phyloP scores from a whole-genome alignment of 2,329 filamentous ascomycete species.

The Aureobasidium leucospermi region DNA sequence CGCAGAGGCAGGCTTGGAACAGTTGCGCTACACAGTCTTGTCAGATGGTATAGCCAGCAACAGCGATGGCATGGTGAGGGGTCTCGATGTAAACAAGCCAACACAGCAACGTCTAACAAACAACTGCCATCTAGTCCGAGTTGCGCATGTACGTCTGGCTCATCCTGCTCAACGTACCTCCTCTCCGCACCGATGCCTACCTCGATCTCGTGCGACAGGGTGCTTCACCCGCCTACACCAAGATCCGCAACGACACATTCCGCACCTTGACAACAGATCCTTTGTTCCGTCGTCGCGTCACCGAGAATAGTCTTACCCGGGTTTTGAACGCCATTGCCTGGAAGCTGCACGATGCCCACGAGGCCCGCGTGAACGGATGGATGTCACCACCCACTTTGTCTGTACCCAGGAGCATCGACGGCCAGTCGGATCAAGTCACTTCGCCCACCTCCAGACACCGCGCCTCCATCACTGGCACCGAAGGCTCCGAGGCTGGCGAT shows the following conservation, averaged over 20 bases:
- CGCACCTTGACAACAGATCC: conserved; percentile 93
- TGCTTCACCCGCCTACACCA: conserved; percentile 87
- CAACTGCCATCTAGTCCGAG: conserved; percentile 57
- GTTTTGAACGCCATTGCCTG: conserved; percentile 92
- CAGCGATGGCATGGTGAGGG: conserved; percentile 68
- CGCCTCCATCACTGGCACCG: conserved; percentile 47
- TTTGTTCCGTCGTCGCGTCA: conserved; percentile 91
- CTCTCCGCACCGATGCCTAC: conserved; percentile 80
- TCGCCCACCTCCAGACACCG: conserved; percentile 26
- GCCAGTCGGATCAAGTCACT: conserved; percentile 38
- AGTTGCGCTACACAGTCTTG: conserved; percentile 64
- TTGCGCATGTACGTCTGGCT: conserved; percentile 95
- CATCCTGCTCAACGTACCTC: conserved; percentile 79
- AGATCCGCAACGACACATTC: conserved; percentile 98
- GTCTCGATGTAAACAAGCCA: background rate
- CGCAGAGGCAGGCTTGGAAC: conserved; percentile 58
- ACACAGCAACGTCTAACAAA: background rate
- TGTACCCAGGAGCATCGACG: conserved; percentile 43
- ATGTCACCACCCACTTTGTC: conserved; percentile 41
- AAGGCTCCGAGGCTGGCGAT: conserved; percentile 54
- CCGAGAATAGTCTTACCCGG: conserved; percentile 88
- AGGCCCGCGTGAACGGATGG: conserved; percentile 49
- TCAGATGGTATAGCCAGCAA: conserved; percentile 71
- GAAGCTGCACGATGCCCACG: conserved; percentile 75
- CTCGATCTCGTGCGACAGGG: conserved; percentile 86